A percentile compares a stretch with the other conserved stretches of the same genome.
Evolutionary conservation across 495 filamentous ascomycete species (phyloP).

Genomic region (Hypoxylon intermedium): DNA sequence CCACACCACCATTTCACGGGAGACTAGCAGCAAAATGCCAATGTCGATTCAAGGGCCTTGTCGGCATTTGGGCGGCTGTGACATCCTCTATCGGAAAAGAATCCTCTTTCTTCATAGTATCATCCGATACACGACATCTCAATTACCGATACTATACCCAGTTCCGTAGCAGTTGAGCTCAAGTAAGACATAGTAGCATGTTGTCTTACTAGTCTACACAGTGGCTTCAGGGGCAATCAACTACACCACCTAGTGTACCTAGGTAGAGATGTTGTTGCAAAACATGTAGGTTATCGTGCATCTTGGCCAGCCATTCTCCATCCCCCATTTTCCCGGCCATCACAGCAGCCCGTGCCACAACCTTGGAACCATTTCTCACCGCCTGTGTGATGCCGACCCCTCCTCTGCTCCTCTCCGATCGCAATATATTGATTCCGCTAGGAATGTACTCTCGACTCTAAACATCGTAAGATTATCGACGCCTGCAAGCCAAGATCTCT

Average conservation of each 20-base stretch:
- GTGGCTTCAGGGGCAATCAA: slow-evolving; percentile 9
- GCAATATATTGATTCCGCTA: slow-evolving; percentile 14
- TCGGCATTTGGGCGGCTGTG: slow-evolving; percentile 37
- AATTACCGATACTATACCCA: slow-evolving; percentile 15
- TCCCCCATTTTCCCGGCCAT: slow-evolving; percentile 25
- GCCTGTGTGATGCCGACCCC: slow-evolving; percentile 13
- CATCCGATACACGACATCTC: slow-evolving; percentile 3
- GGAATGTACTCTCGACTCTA: neutral
- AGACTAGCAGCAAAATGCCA: slow-evolving; percentile 19
- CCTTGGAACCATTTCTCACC: slow-evolving; percentile 25
- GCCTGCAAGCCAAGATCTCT: slow-evolving; percentile 22
- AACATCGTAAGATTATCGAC: slow-evolving; percentile 25
- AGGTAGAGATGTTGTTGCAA: slow-evolving; percentile 7
- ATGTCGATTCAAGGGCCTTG: slow-evolving; percentile 27
- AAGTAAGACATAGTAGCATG: slow-evolving; percentile 21
- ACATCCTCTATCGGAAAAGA: slow-evolving; percentile 19
- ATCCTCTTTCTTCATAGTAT: neutral
- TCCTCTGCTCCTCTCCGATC: slow-evolving; percentile 3
- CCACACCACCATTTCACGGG: slow-evolving; percentile 30
- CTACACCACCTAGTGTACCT: no score
- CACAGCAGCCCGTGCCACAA: slow-evolving; percentile 2
- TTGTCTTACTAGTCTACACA: slow-evolving; percentile 4
- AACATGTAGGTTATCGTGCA: slow-evolving; percentile 4
- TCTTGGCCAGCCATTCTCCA: slow-evolving; percentile 11
- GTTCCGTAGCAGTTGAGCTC: slow-evolving; percentile 14